These are phyloP conservation scores for Curvularia hawaiiensis DNA, from an alignment of 2,329 filamentous ascomycete genomes.

Conservation along the genomic window DNA sequence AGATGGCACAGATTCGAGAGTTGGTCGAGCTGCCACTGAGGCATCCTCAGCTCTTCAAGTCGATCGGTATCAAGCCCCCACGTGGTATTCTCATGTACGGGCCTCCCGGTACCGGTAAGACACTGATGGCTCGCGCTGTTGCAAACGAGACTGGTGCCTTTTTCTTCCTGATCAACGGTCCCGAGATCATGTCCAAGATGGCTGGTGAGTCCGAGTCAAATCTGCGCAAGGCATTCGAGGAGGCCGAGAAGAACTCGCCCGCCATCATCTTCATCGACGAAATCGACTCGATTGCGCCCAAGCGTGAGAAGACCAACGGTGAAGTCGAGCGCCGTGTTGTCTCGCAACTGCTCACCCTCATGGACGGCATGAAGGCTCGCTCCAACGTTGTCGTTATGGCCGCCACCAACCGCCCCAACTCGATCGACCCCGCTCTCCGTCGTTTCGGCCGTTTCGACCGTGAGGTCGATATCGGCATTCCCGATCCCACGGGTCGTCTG, in stretches of 20 bases:
- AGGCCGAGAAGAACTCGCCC: slow-evolving; percentile 98
- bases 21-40: slow-evolving; percentile 96
- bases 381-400: slow-evolving; percentile 99
- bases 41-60: slow-evolving; percentile 99
- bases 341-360: slow-evolving; percentile 93
- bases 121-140: slow-evolving; percentile 96
- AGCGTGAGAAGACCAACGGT: slow-evolving; percentile 99
- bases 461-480: slow-evolving; percentile 97
- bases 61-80: slow-evolving; percentile 98
- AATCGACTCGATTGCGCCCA: slow-evolving; percentile 98
- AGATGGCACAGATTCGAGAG: slow-evolving; percentile 99
- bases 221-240: slow-evolving; percentile 97
- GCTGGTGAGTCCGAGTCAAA: slow-evolving; percentile 99
- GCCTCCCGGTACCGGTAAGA: slow-evolving; percentile 99
- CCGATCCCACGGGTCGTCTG: slow-evolving; percentile 95
- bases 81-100: slow-evolving; percentile 94
- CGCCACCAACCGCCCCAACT: slow-evolving; percentile 98
- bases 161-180: slow-evolving; percentile 99
- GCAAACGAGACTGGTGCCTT: slow-evolving; percentile 99
- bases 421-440: slow-evolving; percentile 95
- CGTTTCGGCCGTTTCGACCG: slow-evolving; percentile 99
- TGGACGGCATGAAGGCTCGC: slow-evolving; percentile 99
- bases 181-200: slow-evolving; percentile 99
- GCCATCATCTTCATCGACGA: slow-evolving; percentile 99
- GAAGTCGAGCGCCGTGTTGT: slow-evolving; percentile 99